phyloP scores from a whole-genome alignment of 129 eudicot genomes.

The sunflower (Helianthus annuus) region HanXRQr2.0-SUNRISE NC_035448.2:185889669-185890168 shows the following conservation, averaged over 20 bases:
- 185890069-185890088: background rate
- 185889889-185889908: background rate
- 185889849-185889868: constrained; percentile 18
- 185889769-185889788: constrained; percentile 46
- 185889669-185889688: constrained; percentile 8
- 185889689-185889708: constrained; percentile 46
- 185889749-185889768: constrained; percentile 62
- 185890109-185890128: constrained; percentile 62
- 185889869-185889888: background rate
- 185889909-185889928: constrained; percentile 6
- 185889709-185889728: constrained; percentile 56
- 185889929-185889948: constrained; percentile 55
- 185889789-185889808: constrained; percentile 76
- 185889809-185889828: background rate
- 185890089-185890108: constrained; percentile 3
- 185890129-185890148: constrained; percentile 62
- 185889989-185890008: constrained; percentile 82
- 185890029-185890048: constrained; percentile 71
- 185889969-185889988: constrained; percentile 68
- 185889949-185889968: constrained; percentile 61
- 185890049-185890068: background rate
- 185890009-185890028: constrained; percentile 73
- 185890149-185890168: constrained; percentile 66
- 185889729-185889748: constrained; percentile 82
- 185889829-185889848: constrained; percentile 5